Base-by-base conservation (phyloP, 2,329 filamentous ascomycete species). In the Trichophaea hybrida region DNA sequence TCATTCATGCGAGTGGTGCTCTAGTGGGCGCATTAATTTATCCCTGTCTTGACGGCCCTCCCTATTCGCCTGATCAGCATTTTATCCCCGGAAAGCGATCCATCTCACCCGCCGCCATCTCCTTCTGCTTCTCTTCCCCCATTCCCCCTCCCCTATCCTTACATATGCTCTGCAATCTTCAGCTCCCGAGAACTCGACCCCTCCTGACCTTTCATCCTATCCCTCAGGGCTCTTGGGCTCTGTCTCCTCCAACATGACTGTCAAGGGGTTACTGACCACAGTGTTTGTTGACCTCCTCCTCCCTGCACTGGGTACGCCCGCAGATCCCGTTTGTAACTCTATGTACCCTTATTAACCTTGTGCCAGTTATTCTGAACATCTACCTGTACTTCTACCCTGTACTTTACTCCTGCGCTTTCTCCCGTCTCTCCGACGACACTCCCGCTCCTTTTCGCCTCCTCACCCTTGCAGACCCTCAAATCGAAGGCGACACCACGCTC, bases 321-420 rank as follows among this genome's bases (percentile, higher is more conserved):
- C 24, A 24, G 24, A 24, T 24, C 24, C 24, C 24, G 24, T 24
- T 24, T 24, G 24, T 24, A 24, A 24, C 24, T 24, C 10, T 46
- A 46, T 13, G 13, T 6, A 46, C n/a, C 40, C 5, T 12, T n/a
- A 46, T 17, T n/a, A 46, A 46, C 40, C 40, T 24, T 24, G 24
- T 24, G 24, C 4, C 40, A 5, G 31, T 86, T 60, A 69, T 91
- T 69, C 73, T 81, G 69, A 88, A 86, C 57, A 68, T 83, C 66
- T 94, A 91, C 74, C 78, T 97, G 57, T 96, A 97, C 74, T 76
- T 91, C 46, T 98, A 94, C 71, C 91, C 93, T 7, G 69, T 87
- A 67, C 84, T 95, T 69, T 79, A 82, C 66, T 79, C 80, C 69
- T 97, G 93, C 75, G 82, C 80, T 38, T 97, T 97, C 72, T 88